Conservation (phyloP, 805 yeast species). For the Nakazawaea anatomiae region DNA sequence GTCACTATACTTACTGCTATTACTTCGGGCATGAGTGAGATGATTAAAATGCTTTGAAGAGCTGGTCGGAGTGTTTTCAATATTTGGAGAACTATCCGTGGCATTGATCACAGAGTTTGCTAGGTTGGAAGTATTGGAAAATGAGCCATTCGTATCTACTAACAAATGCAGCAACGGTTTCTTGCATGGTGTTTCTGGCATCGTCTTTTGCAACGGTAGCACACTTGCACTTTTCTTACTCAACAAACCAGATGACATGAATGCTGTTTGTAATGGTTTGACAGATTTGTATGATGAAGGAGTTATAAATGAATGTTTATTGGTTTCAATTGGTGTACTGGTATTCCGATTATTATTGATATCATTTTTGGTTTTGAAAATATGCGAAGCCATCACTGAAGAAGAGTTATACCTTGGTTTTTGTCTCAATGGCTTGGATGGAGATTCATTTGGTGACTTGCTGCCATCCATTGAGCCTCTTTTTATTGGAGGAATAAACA, state of each 20-base stretch:
- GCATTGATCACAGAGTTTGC: constrained; percentile 23
- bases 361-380: not conserved
- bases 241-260: constrained; percentile 66
- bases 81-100: constrained; percentile 21
- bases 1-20: not conserved
- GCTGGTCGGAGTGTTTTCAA: constrained; percentile 7
- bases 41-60: constrained; percentile 1
- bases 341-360: not conserved
- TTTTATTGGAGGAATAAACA: constrained; percentile 9
- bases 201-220: constrained; percentile 16
- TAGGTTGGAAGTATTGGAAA: constrained; percentile 18
- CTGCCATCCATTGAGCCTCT: constrained; percentile 7
- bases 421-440: constrained; percentile 27
- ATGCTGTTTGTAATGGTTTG: constrained; percentile 82
- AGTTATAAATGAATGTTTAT: constrained; percentile 28
- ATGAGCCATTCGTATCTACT: constrained; percentile 22
- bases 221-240: constrained; percentile 43
- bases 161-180: constrained; percentile 25
- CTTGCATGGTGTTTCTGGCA: constrained; percentile 66
- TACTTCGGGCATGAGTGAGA: not conserved
- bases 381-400: constrained; percentile 4
- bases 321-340: constrained; percentile 7
- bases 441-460: constrained; percentile 22
- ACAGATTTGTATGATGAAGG: constrained; percentile 63
- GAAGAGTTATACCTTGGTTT: constrained; percentile 14